These are phyloP conservation scores for Podaxis pistillaris DNA, from an alignment of 768 basidiomycete genomes.

Conservation along the genomic window DNA sequence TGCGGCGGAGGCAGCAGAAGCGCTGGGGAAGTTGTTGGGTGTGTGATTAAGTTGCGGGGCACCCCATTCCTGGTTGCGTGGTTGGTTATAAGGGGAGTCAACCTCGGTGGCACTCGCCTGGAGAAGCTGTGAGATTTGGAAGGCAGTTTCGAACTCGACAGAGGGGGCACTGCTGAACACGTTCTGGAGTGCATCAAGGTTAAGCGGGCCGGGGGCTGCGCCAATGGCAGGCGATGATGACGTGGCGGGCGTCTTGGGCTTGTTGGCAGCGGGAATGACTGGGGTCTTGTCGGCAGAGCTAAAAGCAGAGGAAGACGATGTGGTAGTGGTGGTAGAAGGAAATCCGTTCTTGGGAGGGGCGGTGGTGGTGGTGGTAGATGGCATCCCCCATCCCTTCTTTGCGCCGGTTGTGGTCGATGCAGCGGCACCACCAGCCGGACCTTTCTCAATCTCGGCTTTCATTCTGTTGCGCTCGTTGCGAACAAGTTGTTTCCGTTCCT, in stretches of 20 bases:
- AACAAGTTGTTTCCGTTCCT: conserved; percentile 43
- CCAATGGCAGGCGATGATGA: neutral
- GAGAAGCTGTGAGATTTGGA: conserved; percentile 6
- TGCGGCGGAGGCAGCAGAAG: neutral
- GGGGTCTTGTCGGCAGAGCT: neutral
- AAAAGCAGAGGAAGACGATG: neutral
- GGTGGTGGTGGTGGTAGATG: neutral
- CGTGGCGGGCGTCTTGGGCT: conserved; percentile 3
- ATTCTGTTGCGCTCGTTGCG: conserved; percentile 34
- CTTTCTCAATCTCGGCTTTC: conserved; percentile 8
- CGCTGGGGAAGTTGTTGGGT: neutral
- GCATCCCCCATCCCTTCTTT: neutral
- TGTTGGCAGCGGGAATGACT: neutral
- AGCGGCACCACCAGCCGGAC: conserved; percentile 28
- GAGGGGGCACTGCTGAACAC: neutral
- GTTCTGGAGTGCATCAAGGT: conserved; percentile 2
- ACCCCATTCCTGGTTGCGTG: conserved; percentile 1
- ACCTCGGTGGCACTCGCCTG: neutral
- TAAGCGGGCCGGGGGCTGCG: neutral
- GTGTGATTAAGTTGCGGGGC: neutral
- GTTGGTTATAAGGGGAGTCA: neutral
- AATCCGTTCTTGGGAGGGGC: neutral
- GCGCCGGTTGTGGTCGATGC: neutral
- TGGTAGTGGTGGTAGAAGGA: neutral
- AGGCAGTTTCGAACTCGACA: conserved; percentile 4